phyloP scores from a whole-genome alignment of 2,329 filamentous ascomycete genomes.

The Camillea tinctor region DNA sequence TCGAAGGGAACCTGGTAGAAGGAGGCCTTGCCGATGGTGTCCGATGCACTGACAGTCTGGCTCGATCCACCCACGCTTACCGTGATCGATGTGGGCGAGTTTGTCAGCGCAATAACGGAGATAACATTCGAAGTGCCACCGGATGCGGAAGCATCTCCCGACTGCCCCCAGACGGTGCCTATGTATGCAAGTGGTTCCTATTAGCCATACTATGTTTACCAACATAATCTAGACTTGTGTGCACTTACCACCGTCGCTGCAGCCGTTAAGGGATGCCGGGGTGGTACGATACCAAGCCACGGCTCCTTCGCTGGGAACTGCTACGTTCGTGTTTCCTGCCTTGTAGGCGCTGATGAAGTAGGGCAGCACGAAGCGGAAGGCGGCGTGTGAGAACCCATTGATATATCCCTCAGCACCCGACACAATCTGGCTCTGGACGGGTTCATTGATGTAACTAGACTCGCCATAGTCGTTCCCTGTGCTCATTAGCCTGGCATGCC shows the following conservation, averaged over 20 bases:
- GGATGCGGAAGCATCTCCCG: constrained; percentile 33
- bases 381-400: constrained; percentile 46
- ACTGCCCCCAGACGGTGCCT: constrained; percentile 41
- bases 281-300: constrained; percentile 31
- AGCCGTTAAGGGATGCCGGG: constrained; percentile 22
- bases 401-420: constrained; percentile 48
- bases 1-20: constrained; percentile 39
- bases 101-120: constrained; percentile 41
- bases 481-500: constrained; percentile 7
- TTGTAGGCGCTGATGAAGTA: constrained; percentile 52
- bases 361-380: constrained; percentile 47
- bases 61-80: constrained; percentile 37
- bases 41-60: constrained; percentile 31
- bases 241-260: constrained; percentile 37
- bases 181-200: too few species aligned
- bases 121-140: constrained; percentile 42
- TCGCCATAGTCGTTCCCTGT: constrained; percentile 59
- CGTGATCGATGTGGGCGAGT: constrained; percentile 32
- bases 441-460: constrained; percentile 54
- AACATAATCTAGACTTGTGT: constrained; percentile 19
- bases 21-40: constrained; percentile 31
- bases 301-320: constrained; percentile 26
- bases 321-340: constrained; percentile 35
- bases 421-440: constrained; percentile 43
- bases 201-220: constrained; percentile 4